Evolutionary conservation across 2,329 filamentous ascomycete genomes (phyloP).

Genomic region (Aureobasidium leucospermi): DNA sequence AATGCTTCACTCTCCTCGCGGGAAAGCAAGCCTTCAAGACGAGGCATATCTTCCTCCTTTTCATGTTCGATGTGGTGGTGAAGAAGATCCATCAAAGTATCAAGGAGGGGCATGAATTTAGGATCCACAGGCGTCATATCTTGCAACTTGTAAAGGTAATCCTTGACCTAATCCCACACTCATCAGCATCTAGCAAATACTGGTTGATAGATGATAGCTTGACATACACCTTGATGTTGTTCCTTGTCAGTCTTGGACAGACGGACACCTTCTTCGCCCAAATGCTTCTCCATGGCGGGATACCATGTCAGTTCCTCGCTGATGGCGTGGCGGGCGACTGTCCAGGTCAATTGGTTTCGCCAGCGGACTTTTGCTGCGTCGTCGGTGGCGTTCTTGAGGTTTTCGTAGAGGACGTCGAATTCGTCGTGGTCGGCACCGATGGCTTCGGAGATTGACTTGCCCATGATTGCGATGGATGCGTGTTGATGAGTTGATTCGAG

Average conservation of each 20-base stretch:
- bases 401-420: constrained; percentile 37
- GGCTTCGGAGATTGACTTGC: constrained; percentile 27
- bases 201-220: not conserved
- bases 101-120: constrained; percentile 18
- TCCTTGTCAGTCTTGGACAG: constrained; percentile 28
- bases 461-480: not conserved
- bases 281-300: constrained; percentile 31
- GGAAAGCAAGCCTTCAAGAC: constrained; percentile 18
- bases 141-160: constrained; percentile 19
- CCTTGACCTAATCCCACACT: constrained; percentile 19
- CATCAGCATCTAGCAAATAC: not conserved
- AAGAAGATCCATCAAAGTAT: constrained; percentile 17
- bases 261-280: constrained; percentile 24
- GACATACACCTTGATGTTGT: constrained; percentile 25
- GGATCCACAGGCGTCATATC: constrained; percentile 18
- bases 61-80: constrained; percentile 21
- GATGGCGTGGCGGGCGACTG: constrained; percentile 45
- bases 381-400: constrained; percentile 35
- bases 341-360: constrained; percentile 48
- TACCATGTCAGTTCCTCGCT: constrained; percentile 42
- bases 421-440: constrained; percentile 38
- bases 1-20: constrained; percentile 17
- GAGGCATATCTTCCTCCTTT: constrained; percentile 20
- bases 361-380: constrained; percentile 37
- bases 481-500: not conserved